phyloP scores from a whole-genome alignment of 345 rosid species.

The Leavenworthia alabamica region DNA sequence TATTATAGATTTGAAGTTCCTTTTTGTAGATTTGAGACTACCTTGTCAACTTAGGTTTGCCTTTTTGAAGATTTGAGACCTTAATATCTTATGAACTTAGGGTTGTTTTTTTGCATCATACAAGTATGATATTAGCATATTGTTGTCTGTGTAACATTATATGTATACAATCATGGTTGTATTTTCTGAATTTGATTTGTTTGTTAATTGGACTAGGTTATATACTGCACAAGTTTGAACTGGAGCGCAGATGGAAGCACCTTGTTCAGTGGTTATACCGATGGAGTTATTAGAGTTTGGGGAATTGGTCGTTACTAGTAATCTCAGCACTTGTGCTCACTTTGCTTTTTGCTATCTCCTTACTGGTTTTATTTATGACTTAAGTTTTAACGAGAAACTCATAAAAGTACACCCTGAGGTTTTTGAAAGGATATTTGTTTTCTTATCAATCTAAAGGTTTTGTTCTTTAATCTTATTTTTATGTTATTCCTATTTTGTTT shows the following conservation, averaged over 20 bases:
- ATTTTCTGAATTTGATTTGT: background rate
- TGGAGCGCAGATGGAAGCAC: slow-evolving; percentile 97
- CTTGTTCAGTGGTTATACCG: slow-evolving; percentile 89
- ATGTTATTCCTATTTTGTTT: background rate
- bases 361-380: slow-evolving; percentile 12
- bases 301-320: slow-evolving; percentile 72
- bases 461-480: background rate
- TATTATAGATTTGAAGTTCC: too few species aligned
- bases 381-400: slow-evolving; percentile 7
- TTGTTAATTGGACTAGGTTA: slow-evolving; percentile 44
- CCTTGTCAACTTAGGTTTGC: too few species aligned
- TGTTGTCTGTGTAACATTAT: background rate
- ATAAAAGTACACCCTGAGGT: slow-evolving; percentile 27
- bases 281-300: slow-evolving; percentile 96
- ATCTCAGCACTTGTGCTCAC: background rate
- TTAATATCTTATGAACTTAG: too few species aligned
- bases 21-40: too few species aligned
- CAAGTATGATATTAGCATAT: background rate
- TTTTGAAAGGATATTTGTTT: slow-evolving; percentile 23
- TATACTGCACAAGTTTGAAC: slow-evolving; percentile 83
- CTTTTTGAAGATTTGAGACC: too few species aligned
- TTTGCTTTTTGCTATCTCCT: background rate
- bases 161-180: background rate
- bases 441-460: slow-evolving; percentile 21
- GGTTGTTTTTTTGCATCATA: background rate